These are phyloP conservation scores for Silene latifolia DNA, from an alignment of 148 eudicot genomes.

Conservation along the genomic window DNA sequence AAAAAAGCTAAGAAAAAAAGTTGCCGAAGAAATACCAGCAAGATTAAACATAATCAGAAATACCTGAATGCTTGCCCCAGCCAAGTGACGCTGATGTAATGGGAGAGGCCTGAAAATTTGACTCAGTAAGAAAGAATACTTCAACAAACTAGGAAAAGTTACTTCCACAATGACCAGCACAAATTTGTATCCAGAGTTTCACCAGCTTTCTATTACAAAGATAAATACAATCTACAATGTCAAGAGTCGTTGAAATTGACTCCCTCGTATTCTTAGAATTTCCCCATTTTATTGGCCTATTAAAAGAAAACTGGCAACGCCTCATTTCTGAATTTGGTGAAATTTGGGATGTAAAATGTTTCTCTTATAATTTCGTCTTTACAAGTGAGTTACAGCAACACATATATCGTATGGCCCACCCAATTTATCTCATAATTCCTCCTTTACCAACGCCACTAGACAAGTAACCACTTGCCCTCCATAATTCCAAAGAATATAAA, in stretches of 20 bases:
- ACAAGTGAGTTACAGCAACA: neutral
- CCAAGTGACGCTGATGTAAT: slow-evolving; percentile 88
- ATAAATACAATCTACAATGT: neutral
- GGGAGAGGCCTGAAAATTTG: slow-evolving; percentile 80
- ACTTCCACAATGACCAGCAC: neutral
- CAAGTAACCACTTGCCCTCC: neutral
- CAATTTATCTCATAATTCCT: neutral
- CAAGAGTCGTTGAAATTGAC: neutral
- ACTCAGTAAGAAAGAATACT: slow-evolving; percentile 15
- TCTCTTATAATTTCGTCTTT: too few species aligned
- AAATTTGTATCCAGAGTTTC: neutral
- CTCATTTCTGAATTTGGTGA: neutral
- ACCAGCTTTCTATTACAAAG: neutral
- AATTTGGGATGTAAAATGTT: neutral
- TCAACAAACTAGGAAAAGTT: neutral
- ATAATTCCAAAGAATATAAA: neutral
- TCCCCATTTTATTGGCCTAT: neutral
- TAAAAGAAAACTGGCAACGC: neutral
- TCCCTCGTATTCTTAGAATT: neutral
- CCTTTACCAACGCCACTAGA: neutral
- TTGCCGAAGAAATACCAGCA: slow-evolving; percentile 2
- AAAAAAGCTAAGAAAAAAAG: slow-evolving; percentile 2
- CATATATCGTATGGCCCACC: neutral
- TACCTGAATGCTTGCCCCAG: slow-evolving; percentile 90
- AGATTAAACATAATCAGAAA: neutral